Evolutionary conservation across 1,139 yeast genomes (phyloP).

Genomic region (Arxiozyma slooffiae): DNA sequence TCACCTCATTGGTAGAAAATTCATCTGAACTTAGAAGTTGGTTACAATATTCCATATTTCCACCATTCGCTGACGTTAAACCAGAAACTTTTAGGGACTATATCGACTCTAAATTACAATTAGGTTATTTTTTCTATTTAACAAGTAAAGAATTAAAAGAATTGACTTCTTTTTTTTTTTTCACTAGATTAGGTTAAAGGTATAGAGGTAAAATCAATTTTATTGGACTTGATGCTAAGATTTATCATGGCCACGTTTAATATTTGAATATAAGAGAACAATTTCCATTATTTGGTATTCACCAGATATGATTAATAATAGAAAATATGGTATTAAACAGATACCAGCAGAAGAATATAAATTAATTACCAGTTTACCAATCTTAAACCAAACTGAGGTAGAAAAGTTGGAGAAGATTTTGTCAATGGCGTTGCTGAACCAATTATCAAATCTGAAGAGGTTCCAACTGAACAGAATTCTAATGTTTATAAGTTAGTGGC

Average conservation of each 20-base stretch:
- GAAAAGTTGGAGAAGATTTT: slow-evolving; percentile 51
- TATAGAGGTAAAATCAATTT: slow-evolving; percentile 75
- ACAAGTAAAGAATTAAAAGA: slow-evolving; percentile 54
- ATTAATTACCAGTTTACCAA: slow-evolving; percentile 14
- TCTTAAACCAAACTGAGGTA: slow-evolving; percentile 39
- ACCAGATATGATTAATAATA: slow-evolving; percentile 55
- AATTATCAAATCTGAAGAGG: slow-evolving; percentile 70
- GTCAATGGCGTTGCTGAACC: slow-evolving; percentile 58
- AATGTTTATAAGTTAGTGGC: slow-evolving; percentile 77
- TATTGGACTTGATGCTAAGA: slow-evolving; percentile 76
- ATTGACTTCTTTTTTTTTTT: slow-evolving; percentile 40
- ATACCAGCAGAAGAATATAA: slow-evolving; percentile 29
- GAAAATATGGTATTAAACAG: slow-evolving; percentile 65
- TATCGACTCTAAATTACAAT: slow-evolving; percentile 63
- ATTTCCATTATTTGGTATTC: slow-evolving; percentile 87
- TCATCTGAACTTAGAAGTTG: slow-evolving; percentile 7
- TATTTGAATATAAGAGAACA: slow-evolving; percentile 73
- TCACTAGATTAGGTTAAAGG: slow-evolving; percentile 58
- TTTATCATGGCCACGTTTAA: slow-evolving; percentile 80
- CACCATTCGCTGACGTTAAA: slow-evolving; percentile 81
- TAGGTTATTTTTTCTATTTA: slow-evolving; percentile 80
- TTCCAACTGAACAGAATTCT: slow-evolving; percentile 69
- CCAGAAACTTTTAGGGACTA: slow-evolving; percentile 70
- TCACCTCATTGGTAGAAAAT: slow-evolving; percentile 1
- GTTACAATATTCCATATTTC: slow-evolving; percentile 38